Percentiles rank a stretch among this genome's conserved stretches.
phyloP scores from a whole-genome alignment of 2,329 filamentous ascomycete genomes.

The Colletotrichum caudatum region DNA sequence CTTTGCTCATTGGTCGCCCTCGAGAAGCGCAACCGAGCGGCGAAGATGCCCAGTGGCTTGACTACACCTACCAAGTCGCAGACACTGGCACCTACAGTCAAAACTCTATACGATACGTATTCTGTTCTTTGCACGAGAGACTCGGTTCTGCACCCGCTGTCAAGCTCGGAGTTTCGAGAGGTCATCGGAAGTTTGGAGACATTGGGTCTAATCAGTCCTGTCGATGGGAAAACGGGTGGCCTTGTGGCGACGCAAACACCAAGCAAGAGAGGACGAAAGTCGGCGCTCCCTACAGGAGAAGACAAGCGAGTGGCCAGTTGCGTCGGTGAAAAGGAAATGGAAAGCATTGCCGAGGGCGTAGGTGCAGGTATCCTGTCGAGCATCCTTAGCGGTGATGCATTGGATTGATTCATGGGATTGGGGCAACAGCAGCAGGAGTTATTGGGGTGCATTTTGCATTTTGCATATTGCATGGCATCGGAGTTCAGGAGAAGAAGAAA shows the following conservation, averaged over 20 bases:
- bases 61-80: slow-evolving; percentile 72
- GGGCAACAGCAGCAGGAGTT: slow-evolving; percentile 20
- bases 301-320: slow-evolving; percentile 84
- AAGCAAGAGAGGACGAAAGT: slow-evolving; percentile 74
- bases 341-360: slow-evolving; percentile 73
- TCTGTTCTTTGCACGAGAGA: slow-evolving; percentile 85
- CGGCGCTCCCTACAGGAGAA: slow-evolving; percentile 68
- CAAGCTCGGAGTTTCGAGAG: slow-evolving; percentile 92
- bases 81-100: slow-evolving; percentile 80
- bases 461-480: slow-evolving; percentile 43
- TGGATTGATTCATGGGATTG: slow-evolving; percentile 58
- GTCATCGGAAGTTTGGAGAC: slow-evolving; percentile 92
- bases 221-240: slow-evolving; percentile 76
- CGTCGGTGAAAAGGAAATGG: slow-evolving; percentile 83
- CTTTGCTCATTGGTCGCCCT: slow-evolving; percentile 88
- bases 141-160: slow-evolving; percentile 89
- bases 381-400: slow-evolving; percentile 71
- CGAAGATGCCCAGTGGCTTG: slow-evolving; percentile 56
- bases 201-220: slow-evolving; percentile 80
- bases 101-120: slow-evolving; percentile 87
- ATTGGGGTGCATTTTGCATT: slow-evolving; percentile 14
- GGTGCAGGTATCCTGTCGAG: slow-evolving; percentile 71
- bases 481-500: slow-evolving; percentile 7
- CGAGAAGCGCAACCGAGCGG: slow-evolving; percentile 77
- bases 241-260: slow-evolving; percentile 76